These are phyloP conservation scores for Furcasterigmium furcatum DNA, from an alignment of 2,329 filamentous ascomycete genomes.

Conservation along the genomic window DNA sequence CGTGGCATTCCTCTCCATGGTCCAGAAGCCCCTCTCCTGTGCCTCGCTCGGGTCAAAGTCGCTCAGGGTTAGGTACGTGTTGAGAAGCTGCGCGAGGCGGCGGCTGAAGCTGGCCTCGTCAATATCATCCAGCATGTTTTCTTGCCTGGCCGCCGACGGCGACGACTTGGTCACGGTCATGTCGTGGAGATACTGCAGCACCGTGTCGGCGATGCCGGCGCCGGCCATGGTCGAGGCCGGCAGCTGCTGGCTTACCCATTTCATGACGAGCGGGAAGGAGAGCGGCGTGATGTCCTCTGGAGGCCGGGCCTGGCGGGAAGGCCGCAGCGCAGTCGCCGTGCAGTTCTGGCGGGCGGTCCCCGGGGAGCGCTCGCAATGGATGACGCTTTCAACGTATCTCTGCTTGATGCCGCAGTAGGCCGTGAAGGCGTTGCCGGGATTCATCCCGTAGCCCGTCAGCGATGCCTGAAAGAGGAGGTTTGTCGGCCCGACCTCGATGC, in stretches of 20 bases:
- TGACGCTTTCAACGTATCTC: conserved; percentile 5
- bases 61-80: conserved; percentile 3
- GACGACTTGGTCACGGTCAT: not conserved
- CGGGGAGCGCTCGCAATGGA: conserved; percentile 2
- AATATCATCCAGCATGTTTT: not conserved
- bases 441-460: not conserved
- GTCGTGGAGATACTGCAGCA: conserved; percentile 4
- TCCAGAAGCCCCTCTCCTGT: not conserved
- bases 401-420: conserved; percentile 3
- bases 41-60: not conserved
- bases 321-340: not conserved
- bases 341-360: conserved; percentile 1
- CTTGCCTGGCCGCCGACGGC: not conserved
- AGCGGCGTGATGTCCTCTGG: conserved; percentile 3
- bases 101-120: not conserved
- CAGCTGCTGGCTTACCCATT: conserved; percentile 1
- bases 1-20: not conserved
- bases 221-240: not conserved
- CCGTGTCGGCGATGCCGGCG: not conserved
- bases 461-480: not conserved
- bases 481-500: conserved; percentile 2
- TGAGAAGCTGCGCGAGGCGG: conserved; percentile 6
- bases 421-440: not conserved
- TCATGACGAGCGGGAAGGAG: not conserved
- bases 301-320: conserved; percentile 1